Percentiles rank a stretch among this genome's conserved stretches.
These are phyloP conservation scores for Ambrosia trifida DNA, from an alignment of 129 eudicot species.

Conservation along the genomic window DNA sequence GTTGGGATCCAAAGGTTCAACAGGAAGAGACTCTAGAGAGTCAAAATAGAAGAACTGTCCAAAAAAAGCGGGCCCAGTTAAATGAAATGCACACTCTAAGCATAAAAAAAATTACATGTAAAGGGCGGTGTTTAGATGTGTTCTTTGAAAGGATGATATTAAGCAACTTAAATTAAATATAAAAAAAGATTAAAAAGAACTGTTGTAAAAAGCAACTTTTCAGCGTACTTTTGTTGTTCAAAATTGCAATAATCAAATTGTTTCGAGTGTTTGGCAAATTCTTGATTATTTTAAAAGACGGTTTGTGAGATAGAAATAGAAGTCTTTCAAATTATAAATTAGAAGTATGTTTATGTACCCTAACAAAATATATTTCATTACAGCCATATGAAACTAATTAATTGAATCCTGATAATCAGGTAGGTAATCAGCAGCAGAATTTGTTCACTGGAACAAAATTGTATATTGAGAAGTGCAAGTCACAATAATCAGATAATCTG, in stretches of 20 bases:
- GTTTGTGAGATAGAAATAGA: background rate
- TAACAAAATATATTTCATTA: background rate
- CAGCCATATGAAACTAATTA: background rate
- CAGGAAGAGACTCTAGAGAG: constrained; percentile 85
- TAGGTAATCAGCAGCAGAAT: background rate
- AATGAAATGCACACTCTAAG: constrained; percentile 17
- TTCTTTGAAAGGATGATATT: background rate
- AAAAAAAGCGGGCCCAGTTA: constrained; percentile 13
- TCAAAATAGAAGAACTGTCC: constrained; percentile 89
- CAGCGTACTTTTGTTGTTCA: background rate
- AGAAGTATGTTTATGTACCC: background rate
- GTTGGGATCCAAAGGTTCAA: constrained; percentile 64
- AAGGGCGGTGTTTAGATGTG: background rate
- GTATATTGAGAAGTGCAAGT: background rate
- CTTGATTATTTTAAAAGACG: background rate
- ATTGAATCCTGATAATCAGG: background rate
- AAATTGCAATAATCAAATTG: background rate
- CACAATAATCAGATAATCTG: background rate
- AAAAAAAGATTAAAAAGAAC: background rate
- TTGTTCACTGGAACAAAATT: background rate
- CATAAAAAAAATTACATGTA: background rate
- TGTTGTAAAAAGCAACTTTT: background rate
- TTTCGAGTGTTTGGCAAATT: background rate
- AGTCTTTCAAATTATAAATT: background rate
- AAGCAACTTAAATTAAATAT: background rate